Evolutionary conservation across 192 early-diverging fungal species (phyloP), one percentile per base, ranked within the genome.

Genomic region (Haplosporangium gracile): DNA sequence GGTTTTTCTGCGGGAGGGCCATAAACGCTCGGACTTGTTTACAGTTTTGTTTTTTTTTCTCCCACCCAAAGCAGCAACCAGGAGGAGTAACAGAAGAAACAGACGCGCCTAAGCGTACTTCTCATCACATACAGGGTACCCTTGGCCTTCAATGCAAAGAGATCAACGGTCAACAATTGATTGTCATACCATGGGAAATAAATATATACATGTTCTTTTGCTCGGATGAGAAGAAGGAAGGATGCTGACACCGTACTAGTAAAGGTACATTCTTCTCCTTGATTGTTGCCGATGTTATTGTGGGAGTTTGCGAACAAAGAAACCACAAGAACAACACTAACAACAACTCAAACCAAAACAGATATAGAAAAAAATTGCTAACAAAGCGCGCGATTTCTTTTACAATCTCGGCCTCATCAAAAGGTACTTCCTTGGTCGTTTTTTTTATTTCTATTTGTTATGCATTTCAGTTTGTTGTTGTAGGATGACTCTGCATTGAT

Each of bases 121-220:
- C 60, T 65, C 60, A 65, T n/a, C 26, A 65, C 13, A 65, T 65
- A 65, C 29, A 29, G 1, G n/a, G 2, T 8, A 32, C 11, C 26
- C 29, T 65, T 65, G 9, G 49, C 20, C 49, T 5, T 51, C 26
- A 34, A 65, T 29, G 60, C n/a, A 65, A 57, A 57, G 55, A 65
- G 26, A 65, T 32, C 26, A 65, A 65, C 60, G 60, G 60, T 65
- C 29, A 65, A 32, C 10, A 65, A 13, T 32, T 65, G 60, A 65
- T 65, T 65, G 60, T 65, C 26, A 65, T 65, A 65, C 60, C 60
- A 10, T 34, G 55, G n/a, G 55, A 57, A 57, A 51, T 57, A 57
- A 24, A 57, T 57, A 57, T 24, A 57, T 51, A 1, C 49, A 13
- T 4, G 10, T 43, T 5, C 49, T 18, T 51, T 51, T 49, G 15